A percentile compares a stretch with the other conserved stretches of the same genome.
These are phyloP conservation scores for Massariosphaeria phaeospora DNA, from an alignment of 495 filamentous ascomycete species.

Conservation along the genomic window DNA sequence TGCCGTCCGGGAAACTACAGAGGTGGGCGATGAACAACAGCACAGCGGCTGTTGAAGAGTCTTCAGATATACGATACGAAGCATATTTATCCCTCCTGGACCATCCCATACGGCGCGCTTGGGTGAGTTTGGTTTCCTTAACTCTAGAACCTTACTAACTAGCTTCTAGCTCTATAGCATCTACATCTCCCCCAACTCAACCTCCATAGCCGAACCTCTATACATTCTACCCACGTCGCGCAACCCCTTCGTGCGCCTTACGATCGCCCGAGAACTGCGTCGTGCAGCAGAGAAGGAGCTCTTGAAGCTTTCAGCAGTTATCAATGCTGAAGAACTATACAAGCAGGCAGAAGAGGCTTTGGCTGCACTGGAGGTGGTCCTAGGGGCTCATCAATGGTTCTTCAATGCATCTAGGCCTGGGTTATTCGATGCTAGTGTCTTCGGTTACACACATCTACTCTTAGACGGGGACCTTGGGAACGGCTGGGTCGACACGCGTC, in stretches of 20 bases:
- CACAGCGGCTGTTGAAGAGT: conserved; percentile 48
- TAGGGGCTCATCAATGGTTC: conserved; percentile 63
- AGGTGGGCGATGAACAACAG: conserved; percentile 58
- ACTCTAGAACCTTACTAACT: conserved; percentile 7
- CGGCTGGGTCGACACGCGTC: conserved; percentile 46
- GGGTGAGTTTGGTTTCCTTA: conserved; percentile 50
- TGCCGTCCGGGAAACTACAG: conserved; percentile 63
- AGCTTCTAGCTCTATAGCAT: conserved; percentile 63
- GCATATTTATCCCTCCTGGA: conserved; percentile 81
- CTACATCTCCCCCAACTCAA: conserved; percentile 65
- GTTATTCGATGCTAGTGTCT: conserved; percentile 81
- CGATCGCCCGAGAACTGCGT: conserved; percentile 61
- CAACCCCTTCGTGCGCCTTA: conserved; percentile 56
- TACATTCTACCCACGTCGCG: conserved; percentile 64
- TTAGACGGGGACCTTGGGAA: conserved; percentile 52
- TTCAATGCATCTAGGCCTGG: conserved; percentile 59
- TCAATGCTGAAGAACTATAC: conserved; percentile 62
- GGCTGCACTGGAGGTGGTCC: conserved; percentile 63
- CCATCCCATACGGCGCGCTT: conserved; percentile 74
- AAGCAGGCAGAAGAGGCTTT: conserved; percentile 66
- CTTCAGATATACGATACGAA: conserved; percentile 58
- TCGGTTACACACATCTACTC: conserved; percentile 84
- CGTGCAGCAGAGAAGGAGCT: conserved; percentile 69
- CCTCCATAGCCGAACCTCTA: conserved; percentile 56
- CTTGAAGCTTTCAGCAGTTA: conserved; percentile 54